Base-by-base conservation (phyloP, 2,329 filamentous ascomycete genomes). In the Fusarium sp. region DNA sequence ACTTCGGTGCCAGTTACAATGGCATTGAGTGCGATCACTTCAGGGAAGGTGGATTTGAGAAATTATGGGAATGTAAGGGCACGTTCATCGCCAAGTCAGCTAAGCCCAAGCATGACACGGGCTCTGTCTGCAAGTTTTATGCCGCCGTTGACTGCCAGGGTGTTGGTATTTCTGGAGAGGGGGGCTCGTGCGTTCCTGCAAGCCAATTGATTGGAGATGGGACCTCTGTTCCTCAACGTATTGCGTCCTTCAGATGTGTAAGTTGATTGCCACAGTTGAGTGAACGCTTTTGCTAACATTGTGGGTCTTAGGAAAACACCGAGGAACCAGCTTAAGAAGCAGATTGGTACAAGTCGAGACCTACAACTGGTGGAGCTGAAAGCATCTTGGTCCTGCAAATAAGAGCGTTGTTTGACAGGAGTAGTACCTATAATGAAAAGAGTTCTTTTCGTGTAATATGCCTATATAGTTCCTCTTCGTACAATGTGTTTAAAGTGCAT, bases 201-300 rank as follows among this genome's bases (percentile, higher is more conserved):
- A 8, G 43, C 2, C 11, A 46, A 3, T n/a, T 46, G 0, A 14
- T 8, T 13, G 43, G 43, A 19, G 43, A 28, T 19, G 43, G 43
- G 1, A 4, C 11, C 9, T 26, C 23, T 10, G 2, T 46, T 7
- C 43, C 43, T 10, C 43, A 46, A 13, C 25, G 43, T 6, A 28
- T 46, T 46, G 44, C 44, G 4, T 46, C 44, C 3, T 46, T 46
- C 18, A 46, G 44, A 46, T 28, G 44, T 14, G 44, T 46, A 46
- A 28, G 44, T 19, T 19, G 2, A 19, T 7, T 16, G 12, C 13
- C 6, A 4, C 0, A 3, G 9, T 46, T 26, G 12, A n/a, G 12
- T 10, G 1, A 3, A 46, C 3, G 2, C 4, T 14, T 4, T 14
- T 19, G 12, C 44, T 46, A 46, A 46, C 16, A n/a, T 9, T 16